Evolutionary conservation across 2,329 filamentous ascomycete species (phyloP).

Genomic region (Onygenales sp.): DNA sequence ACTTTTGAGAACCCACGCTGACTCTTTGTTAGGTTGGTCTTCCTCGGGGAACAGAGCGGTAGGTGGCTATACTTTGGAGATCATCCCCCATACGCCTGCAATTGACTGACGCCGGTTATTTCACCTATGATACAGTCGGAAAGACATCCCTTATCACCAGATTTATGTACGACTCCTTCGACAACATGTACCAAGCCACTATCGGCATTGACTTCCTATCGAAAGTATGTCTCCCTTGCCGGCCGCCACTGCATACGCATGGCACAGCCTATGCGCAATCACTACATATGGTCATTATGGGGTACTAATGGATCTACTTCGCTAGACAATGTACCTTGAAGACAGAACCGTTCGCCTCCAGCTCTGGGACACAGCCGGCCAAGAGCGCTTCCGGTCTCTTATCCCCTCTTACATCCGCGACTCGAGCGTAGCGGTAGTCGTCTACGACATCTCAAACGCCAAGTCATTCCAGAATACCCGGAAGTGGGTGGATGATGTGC

Average conservation of each 20-base stretch:
- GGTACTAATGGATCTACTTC: neutral
- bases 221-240: constrained; percentile 53
- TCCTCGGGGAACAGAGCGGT: constrained; percentile 98
- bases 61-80: constrained; percentile 27
- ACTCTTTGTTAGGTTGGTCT: constrained; percentile 62
- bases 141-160: constrained; percentile 98
- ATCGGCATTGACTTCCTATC: constrained; percentile 99
- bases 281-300: too few species aligned
- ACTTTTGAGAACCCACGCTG: neutral
- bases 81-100: neutral
- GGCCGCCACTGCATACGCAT: neutral
- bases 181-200: constrained; percentile 98
- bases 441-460: constrained; percentile 95
- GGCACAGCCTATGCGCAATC: too few species aligned
- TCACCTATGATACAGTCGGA: constrained; percentile 55
- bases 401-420: constrained; percentile 99
- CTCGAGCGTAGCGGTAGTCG: constrained; percentile 93
- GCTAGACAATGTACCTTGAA: constrained; percentile 96
- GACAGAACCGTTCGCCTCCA: constrained; percentile 95
- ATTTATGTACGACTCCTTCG: constrained; percentile 99
- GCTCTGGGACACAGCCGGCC: constrained; percentile 96
- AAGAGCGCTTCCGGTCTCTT: constrained; percentile 91
- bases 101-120: constrained; percentile 6
- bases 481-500: constrained; percentile 99
- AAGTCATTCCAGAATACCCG: constrained; percentile 98